Evolutionary conservation across 805 yeast species (phyloP).

Genomic region (Myxozyma lipomycoides): DNA sequence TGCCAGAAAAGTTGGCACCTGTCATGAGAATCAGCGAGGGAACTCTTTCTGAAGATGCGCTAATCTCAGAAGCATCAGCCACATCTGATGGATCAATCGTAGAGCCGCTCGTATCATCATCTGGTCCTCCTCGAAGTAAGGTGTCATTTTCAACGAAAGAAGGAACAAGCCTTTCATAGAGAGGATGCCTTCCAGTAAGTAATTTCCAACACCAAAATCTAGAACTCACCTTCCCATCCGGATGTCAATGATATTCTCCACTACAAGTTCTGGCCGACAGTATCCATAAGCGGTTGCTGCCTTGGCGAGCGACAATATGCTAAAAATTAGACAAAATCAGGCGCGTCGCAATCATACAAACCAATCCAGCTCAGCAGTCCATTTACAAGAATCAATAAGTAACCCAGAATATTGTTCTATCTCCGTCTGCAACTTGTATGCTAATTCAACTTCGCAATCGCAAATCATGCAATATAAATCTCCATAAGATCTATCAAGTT

Average conservation of each 20-base stretch:
- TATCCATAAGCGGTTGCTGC: conserved; percentile 35
- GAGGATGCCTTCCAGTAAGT: conserved; percentile 40
- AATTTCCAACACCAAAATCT: not conserved
- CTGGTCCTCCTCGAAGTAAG: conserved; percentile 31
- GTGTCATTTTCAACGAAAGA: conserved; percentile 47
- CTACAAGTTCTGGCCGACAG: conserved; percentile 37
- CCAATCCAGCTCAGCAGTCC: conserved; percentile 41
- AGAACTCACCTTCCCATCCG: conserved; percentile 36
- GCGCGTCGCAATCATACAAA: not conserved
- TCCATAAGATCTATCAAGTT: conserved; percentile 42
- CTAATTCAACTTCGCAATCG: conserved; percentile 41
- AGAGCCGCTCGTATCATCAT: conserved; percentile 4
- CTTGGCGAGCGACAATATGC: conserved; percentile 38
- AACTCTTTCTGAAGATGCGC: conserved; percentile 33
- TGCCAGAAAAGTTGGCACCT: conserved; percentile 53
- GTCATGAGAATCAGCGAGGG: conserved; percentile 40
- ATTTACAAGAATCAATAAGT: conserved; percentile 29
- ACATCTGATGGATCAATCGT: no score
- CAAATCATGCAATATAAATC: conserved; percentile 42
- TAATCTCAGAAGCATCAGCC: no score
- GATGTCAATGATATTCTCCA: conserved; percentile 35
- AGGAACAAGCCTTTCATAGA: conserved; percentile 42
- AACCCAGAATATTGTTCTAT: conserved; percentile 20
- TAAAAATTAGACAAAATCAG: not conserved
- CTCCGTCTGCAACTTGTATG: conserved; percentile 35